phyloP scores from a whole-genome alignment of 2,329 filamentous ascomycete species.

The Colletotrichum lentis region DNA sequence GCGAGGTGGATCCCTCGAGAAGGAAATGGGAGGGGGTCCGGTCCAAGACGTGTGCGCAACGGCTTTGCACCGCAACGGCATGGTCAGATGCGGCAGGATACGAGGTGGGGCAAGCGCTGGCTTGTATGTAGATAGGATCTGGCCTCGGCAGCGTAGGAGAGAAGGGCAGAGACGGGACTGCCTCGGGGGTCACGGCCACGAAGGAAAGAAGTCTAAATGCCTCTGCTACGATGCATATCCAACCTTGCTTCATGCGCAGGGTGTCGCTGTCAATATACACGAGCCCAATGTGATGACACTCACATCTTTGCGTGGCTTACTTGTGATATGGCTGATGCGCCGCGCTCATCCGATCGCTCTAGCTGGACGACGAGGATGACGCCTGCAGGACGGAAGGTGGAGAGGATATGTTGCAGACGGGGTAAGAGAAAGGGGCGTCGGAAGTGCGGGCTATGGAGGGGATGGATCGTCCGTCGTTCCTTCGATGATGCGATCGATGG shows the following conservation, averaged over 20 bases:
- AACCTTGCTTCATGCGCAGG: constrained; percentile 16
- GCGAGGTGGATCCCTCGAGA: neutral
- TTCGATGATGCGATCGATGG: neutral
- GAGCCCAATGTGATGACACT: constrained; percentile 17
- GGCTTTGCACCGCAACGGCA: constrained; percentile 16
- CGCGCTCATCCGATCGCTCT: constrained; percentile 14
- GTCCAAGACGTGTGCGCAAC: constrained; percentile 3
- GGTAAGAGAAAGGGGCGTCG: neutral
- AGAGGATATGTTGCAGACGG: neutral
- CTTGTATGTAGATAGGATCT: constrained; percentile 21
- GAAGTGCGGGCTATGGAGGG: neutral
- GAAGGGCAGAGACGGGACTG: neutral
- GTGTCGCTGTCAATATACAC: neutral
- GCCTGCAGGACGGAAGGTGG: constrained; percentile 7
- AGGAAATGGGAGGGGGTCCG: neutral
- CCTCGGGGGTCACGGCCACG: constrained; percentile 3
- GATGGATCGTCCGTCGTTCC: neutral
- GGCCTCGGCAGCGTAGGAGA: neutral
- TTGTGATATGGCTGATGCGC: neutral
- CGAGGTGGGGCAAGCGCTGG: constrained; percentile 14
- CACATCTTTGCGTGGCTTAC: neutral
- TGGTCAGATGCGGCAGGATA: neutral
- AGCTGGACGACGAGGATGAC: constrained; percentile 1
- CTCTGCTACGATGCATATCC: constrained; percentile 23
- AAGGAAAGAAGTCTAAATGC: constrained; percentile 13